Base-by-base conservation (phyloP, 2,329 filamentous ascomycete species). In the Elsinoe arachidis region DNA sequence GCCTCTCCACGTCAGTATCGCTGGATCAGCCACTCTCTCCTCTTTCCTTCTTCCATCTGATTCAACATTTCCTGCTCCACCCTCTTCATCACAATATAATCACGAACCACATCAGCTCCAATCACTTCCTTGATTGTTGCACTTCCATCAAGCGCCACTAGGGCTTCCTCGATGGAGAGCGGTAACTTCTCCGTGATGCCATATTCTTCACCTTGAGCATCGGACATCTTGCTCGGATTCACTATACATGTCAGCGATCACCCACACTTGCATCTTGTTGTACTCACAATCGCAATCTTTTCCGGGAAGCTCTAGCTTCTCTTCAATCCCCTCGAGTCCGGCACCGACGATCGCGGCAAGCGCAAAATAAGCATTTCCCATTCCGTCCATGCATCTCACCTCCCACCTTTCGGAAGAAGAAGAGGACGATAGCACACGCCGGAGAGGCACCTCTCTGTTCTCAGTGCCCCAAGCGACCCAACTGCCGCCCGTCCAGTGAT, bases 401-500 rank as follows among this genome's bases (percentile, higher is more conserved):
- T 95, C 89, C 86, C 88, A 95, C 65, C 89, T 85, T 17, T 81
- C 83, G 2, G 69, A 73, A 49, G 35, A 26, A n/a, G 33, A 38
- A 41, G 46, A 61, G 38, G 43, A 39, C 19, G 35, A 44, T 39
- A 53, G 47, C 4, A 90, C 79, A 67, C 86, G 84, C 11, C 88
- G 80, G 9, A 95, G 74, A 0, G 88, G 85, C 3, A 82, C 77
- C 73, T 92, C 87, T 15, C 87, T 82, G 69, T 93, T 93, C 71
- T 93, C 84, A 3, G 83, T 87, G 11, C 89, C 89, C 88, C 88
- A 95, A 0, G 85, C 74, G 0, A 91, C 80, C 84, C 85, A 91
- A 6, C 83, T 80, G 0, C 87, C 87, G n/a, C 87, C 87, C 0
- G 87, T 80, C 88, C 88, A 93, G 59, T 74, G 75, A n/a, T 87